These are phyloP conservation scores for Scorias spongiosa DNA, from an alignment of 2,329 filamentous ascomycete genomes.

Conservation along the genomic window DNA sequence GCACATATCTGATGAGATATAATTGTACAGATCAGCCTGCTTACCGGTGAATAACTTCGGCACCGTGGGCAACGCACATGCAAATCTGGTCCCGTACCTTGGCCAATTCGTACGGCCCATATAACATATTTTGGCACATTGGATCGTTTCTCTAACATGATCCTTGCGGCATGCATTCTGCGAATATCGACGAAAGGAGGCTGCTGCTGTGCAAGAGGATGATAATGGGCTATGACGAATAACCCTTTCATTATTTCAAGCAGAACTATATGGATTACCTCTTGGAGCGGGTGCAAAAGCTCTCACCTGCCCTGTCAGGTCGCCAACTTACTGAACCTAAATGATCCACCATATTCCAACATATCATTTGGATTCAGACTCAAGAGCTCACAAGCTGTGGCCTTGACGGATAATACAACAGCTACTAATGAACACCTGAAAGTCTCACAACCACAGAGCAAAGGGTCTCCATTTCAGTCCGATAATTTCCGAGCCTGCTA, in stretches of 20 bases:
- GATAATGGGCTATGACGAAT: no score
- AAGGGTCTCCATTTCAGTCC: conserved; percentile 26
- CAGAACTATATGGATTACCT: no score
- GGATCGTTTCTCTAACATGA: not conserved
- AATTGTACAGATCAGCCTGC: conserved; percentile 11
- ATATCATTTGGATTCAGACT: conserved; percentile 42
- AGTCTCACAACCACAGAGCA: conserved; percentile 26
- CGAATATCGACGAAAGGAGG: no score
- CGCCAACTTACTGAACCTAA: not conserved
- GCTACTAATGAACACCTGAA: conserved; percentile 23
- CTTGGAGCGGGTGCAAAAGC: no score
- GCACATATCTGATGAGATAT: not conserved
- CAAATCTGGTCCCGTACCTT: not conserved
- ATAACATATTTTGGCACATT: no score
- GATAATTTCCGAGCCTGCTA: conserved; percentile 46
- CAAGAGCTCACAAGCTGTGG: no score
- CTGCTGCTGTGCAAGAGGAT: no score
- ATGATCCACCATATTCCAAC: conserved; percentile 40
- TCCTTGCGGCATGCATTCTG: not conserved
- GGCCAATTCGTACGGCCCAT: not conserved
- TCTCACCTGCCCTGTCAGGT: no score
- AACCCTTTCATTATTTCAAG: no score
- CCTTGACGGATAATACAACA: no score
- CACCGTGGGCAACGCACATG: not conserved
- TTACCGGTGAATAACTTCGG: conserved; percentile 9